Base-by-base conservation (phyloP, 306 rosid species). In the Sphenostylis stenocarpa region DNA sequence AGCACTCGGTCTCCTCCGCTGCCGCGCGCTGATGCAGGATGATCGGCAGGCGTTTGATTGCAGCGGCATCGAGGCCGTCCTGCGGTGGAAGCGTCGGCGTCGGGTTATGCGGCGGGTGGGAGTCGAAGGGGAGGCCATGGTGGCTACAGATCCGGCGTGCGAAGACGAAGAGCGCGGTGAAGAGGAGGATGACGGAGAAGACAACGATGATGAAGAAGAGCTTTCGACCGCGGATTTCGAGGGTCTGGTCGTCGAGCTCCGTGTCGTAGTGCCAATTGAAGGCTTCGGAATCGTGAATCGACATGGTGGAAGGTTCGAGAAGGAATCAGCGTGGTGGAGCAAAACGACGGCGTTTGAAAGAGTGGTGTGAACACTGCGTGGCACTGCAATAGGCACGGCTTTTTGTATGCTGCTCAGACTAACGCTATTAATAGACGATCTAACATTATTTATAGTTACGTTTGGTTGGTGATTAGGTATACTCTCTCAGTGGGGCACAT, bases 141-240 rank as follows among this genome's bases (percentile, higher is more conserved):
- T 44, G 85, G 47, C 87, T 88, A 88, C 87, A 86, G 79, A 86
- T 41, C 97, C 96, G 87, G 1, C 96, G 88, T 0, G 84, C 82
- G 84, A 89, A 92, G 76, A 92, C 64, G 85, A 89, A 69, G 70
- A 92, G 64, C 38, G 85, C 72, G 10, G 86, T 49, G 57, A 82
- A 52, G 16, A 87, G 63, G 73, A 92, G 76, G 72, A 90, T 20
- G 65, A 89, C 64, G 67, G 81, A 49, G 84, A 89, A 85, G 80
- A 95, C 39, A 14, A 84, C 49, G 77, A 87, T 61, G 77, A 83
- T 33, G 88, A 89, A 83, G 88, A 90, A 83, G 69, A 92, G 69
- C 13, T 89, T 89, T 0, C 81, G 81, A 77, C 96, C 92, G 0
- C 73, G 88, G 80, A 92, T 44, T 58, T 79, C 80, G 76, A 95